phyloP scores from a whole-genome alignment of 2,329 filamentous ascomycete species.

The Sarocladium oryzae region DNA sequence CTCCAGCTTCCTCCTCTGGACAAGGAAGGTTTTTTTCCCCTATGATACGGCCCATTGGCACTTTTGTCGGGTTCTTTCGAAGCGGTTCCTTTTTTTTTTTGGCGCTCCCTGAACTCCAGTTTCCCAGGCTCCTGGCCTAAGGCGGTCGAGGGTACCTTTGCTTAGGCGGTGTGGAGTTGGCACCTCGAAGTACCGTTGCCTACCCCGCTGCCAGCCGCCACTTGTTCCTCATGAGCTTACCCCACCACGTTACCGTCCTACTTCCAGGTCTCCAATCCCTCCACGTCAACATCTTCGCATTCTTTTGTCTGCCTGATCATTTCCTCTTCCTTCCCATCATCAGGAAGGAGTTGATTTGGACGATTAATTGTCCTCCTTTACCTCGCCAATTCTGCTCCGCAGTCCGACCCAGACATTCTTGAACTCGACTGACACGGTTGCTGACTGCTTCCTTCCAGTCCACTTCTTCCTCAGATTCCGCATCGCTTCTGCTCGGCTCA shows the following conservation, averaged over 20 bases:
- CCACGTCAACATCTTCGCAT: neutral
- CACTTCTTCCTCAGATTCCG: constrained; percentile 20
- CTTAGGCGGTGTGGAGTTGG: neutral
- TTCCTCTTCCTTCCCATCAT: neutral
- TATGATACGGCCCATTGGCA: neutral
- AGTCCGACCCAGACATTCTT: neutral
- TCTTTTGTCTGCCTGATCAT: neutral
- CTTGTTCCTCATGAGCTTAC: neutral
- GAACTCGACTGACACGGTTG: neutral
- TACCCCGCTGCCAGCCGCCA: constrained; percentile 4
- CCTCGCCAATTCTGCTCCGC: neutral
- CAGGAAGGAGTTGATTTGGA: neutral
- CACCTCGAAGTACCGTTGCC: neutral
- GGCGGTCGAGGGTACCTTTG: constrained; percentile 4
- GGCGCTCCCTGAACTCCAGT: too few species aligned
- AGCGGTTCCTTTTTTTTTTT: too few species aligned
- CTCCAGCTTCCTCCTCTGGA: neutral
- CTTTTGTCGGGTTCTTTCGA: neutral
- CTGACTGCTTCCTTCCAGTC: constrained; percentile 1
- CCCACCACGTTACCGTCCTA: neutral
- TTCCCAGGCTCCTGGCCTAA: too few species aligned
- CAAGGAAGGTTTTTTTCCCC: neutral
- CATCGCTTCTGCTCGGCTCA: constrained; percentile 29
- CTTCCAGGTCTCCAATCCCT: neutral
- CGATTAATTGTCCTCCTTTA: neutral